Conservation (phyloP, 768 basidiomycete genomes). For the Termitomyces sp. region DNA sequence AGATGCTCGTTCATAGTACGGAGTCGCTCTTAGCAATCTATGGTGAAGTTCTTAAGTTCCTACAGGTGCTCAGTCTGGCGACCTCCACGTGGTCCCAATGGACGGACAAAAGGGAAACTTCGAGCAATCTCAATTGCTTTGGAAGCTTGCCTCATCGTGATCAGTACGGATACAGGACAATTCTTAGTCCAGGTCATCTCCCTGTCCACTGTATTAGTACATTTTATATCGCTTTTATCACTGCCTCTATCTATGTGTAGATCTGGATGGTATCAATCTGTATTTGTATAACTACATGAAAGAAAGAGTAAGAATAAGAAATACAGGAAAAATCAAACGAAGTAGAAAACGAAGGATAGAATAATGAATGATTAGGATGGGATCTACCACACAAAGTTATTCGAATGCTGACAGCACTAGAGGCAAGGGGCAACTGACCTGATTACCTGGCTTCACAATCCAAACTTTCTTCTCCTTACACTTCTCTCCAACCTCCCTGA, state of each 20-base stretch:
- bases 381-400: slow-evolving; percentile 2
- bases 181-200: neutral
- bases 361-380: neutral
- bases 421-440: slow-evolving; percentile 12
- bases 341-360: neutral
- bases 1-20: slow-evolving; percentile 63
- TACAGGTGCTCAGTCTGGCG: slow-evolving; percentile 44
- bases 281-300: neutral
- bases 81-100: slow-evolving; percentile 37
- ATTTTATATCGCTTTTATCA: neutral
- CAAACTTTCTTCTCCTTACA: slow-evolving; percentile 69
- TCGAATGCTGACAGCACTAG: neutral
- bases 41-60: neutral
- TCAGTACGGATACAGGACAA: neutral
- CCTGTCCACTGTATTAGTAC: neutral
- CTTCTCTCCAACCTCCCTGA: slow-evolving; percentile 72
- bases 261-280: slow-evolving; percentile 1
- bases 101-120: slow-evolving; percentile 24
- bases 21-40: neutral
- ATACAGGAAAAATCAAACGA: neutral
- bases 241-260: neutral
- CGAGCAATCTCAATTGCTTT: slow-evolving; percentile 34
- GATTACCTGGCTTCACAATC: slow-evolving; percentile 49
- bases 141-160: slow-evolving; percentile 42
- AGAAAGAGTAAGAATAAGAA: neutral